A percentile compares a stretch with the other conserved stretches of the same genome.
phyloP scores from a whole-genome alignment of 1,284 basidiomycete species.

The Ustilago tritici region DNA sequence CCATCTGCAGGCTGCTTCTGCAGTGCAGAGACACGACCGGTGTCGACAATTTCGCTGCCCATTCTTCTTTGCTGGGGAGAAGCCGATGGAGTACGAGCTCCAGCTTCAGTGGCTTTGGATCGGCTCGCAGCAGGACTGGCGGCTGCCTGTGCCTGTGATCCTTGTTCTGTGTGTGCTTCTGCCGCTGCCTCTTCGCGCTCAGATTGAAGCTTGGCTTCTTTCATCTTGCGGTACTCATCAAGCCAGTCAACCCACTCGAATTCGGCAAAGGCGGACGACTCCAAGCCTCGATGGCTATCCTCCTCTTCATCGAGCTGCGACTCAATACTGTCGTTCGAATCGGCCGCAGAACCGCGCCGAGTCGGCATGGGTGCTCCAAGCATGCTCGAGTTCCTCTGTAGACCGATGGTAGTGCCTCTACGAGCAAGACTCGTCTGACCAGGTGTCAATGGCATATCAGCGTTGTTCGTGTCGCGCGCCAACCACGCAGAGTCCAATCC shows the following conservation, averaged over 20 bases:
- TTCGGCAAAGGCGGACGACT: constrained; percentile 62
- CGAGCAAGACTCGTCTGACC: constrained; percentile 40
- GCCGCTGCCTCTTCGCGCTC: constrained; percentile 61
- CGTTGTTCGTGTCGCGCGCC: constrained; percentile 9
- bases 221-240: constrained; percentile 74
- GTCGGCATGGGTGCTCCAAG: constrained; percentile 26
- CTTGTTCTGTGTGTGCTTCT: constrained; percentile 7
- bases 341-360: constrained; percentile 40
- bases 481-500: constrained; percentile 11
- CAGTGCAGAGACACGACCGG: constrained; percentile 27
- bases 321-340: constrained; percentile 51
- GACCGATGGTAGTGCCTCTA: constrained; percentile 50
- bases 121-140: background rate
- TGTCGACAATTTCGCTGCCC: constrained; percentile 39
- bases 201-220: constrained; percentile 73
- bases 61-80: constrained; percentile 23
- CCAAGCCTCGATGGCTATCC: constrained; percentile 27
- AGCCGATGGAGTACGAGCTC: background rate
- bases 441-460: constrained; percentile 12
- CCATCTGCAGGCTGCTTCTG: constrained; percentile 43
- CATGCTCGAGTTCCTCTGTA: constrained; percentile 23
- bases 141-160: background rate
- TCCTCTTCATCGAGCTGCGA: constrained; percentile 53
- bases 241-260: constrained; percentile 76
- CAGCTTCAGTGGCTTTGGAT: background rate